These are phyloP conservation scores for Cymbopogon flexuosus DNA, from an alignment of 202 grass and related monocot genomes.

Conservation along the genomic window DNA sequence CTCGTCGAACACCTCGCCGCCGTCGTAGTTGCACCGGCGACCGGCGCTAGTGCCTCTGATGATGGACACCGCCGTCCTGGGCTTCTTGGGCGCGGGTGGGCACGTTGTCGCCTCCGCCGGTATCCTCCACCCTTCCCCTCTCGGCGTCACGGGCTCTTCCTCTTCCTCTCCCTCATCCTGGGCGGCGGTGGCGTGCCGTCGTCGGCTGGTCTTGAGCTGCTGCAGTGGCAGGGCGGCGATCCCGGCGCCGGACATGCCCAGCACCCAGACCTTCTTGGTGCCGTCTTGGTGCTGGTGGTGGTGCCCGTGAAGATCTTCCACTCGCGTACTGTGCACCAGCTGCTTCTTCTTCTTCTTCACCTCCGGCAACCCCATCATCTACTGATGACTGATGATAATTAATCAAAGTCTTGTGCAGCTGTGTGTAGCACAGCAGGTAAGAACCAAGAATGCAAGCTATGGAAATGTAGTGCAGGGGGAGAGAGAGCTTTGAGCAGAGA, in stretches of 20 bases:
- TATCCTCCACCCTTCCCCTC: conserved; percentile 35
- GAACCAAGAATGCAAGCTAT: neutral
- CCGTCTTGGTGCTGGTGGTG: neutral
- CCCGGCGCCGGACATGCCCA: neutral
- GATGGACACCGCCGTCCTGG: conserved; percentile 28
- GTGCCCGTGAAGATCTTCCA: neutral
- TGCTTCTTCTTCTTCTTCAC: neutral
- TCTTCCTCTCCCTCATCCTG: neutral
- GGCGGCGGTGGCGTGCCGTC: neutral
- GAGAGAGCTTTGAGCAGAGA: neutral
- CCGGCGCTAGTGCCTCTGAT: neutral
- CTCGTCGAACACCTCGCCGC: conserved; percentile 40
- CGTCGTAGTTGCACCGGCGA: conserved; percentile 33
- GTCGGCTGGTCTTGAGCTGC: conserved; percentile 27
- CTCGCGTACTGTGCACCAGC: neutral
- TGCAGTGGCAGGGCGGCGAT: conserved; percentile 16
- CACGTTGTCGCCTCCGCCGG: conserved; percentile 34
- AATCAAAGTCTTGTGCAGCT: neutral
- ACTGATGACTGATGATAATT: neutral
- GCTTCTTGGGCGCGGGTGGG: conserved; percentile 54
- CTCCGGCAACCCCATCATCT: conserved; percentile 34
- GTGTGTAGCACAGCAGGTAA: neutral
- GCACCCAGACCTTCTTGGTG: conserved; percentile 19
- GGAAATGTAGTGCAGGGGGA: neutral
- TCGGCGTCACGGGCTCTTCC: conserved; percentile 40